A percentile compares a stretch with the other conserved stretches of the same genome.
phyloP scores from a whole-genome alignment of 2,329 filamentous ascomycete species.

The Alternaria novae-zelandiae region DNA sequence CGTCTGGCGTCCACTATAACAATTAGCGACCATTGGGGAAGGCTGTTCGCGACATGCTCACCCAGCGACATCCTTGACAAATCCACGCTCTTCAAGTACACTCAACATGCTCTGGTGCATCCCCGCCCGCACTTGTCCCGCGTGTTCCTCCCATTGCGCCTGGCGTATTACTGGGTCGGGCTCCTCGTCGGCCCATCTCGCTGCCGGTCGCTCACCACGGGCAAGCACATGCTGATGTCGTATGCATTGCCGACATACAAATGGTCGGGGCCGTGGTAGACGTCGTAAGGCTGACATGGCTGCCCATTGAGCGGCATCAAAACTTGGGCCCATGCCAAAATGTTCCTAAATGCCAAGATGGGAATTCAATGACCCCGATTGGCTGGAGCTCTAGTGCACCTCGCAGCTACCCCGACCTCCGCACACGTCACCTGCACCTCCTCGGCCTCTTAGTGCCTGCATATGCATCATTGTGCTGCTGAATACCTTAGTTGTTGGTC shows the following conservation, averaged over 20 bases:
- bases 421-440: slow-evolving; percentile 26
- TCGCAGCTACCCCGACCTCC: slow-evolving; percentile 28
- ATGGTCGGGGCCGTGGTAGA: slow-evolving; percentile 34
- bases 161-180: slow-evolving; percentile 19
- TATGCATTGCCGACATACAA: slow-evolving; percentile 38
- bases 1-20: slow-evolving; percentile 52
- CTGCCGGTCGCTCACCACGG: slow-evolving; percentile 20
- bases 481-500: slow-evolving; percentile 2
- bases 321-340: slow-evolving; percentile 21
- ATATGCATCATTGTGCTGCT: slow-evolving; percentile 7
- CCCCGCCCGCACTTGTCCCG: slow-evolving; percentile 35
- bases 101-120: slow-evolving; percentile 60
- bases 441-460: slow-evolving; percentile 12
- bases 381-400: slow-evolving; percentile 15
- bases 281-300: slow-evolving; percentile 39
- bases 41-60: slow-evolving; percentile 49
- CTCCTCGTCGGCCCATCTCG: slow-evolving; percentile 30
- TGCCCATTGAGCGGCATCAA: slow-evolving; percentile 24
- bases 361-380: slow-evolving; percentile 20
- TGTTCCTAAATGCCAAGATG: slow-evolving; percentile 24
- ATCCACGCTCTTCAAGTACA: slow-evolving; percentile 73
- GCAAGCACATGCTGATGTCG: slow-evolving; percentile 28
- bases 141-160: slow-evolving; percentile 37
- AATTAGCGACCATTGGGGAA: slow-evolving; percentile 16
- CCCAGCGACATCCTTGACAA: slow-evolving; percentile 77